phyloP scores from a whole-genome alignment of 2,329 filamentous ascomycete genomes.

The Penicillium sp. region DNA sequence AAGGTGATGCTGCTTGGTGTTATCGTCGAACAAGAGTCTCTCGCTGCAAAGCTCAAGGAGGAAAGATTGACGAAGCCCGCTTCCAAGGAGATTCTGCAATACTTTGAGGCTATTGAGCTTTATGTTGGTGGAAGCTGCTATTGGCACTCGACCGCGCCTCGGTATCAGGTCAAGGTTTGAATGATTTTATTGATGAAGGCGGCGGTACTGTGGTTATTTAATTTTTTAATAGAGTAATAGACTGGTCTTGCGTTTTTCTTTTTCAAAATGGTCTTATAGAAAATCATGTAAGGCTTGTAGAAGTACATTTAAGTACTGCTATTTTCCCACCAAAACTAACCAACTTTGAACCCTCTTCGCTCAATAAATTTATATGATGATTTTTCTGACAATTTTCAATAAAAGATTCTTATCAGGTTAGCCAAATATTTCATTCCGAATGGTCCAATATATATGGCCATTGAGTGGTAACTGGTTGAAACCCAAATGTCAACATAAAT shows the following conservation, averaged over 20 bases:
- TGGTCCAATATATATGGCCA: too few species aligned
- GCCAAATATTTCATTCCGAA: too few species aligned
- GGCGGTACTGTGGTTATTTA: not conserved
- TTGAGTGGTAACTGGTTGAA: too few species aligned
- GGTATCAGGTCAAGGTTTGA: not conserved
- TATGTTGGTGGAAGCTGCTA: conserved; percentile 6
- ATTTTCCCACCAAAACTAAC: too few species aligned
- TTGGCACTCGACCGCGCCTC: conserved; percentile 1
- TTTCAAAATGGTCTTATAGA: not conserved
- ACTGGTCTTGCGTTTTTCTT: not conserved
- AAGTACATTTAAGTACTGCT: too few species aligned
- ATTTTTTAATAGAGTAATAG: not conserved
- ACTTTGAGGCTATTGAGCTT: conserved; percentile 6
- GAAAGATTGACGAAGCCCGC: not conserved
- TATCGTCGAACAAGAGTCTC: conserved; percentile 10
- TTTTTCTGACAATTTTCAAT: too few species aligned
- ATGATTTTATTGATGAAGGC: not conserved
- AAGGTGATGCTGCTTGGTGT: conserved; percentile 8
- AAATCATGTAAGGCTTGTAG: too few species aligned
- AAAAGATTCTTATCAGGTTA: too few species aligned
- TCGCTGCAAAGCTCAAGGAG: conserved; percentile 4
- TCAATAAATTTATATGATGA: too few species aligned
- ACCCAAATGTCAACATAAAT: too few species aligned
- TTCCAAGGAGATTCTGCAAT: not conserved
- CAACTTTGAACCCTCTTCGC: too few species aligned